A percentile compares a stretch with the other conserved stretches of the same genome.
Evolutionary conservation across 768 basidiomycete genomes (phyloP).

Genomic region (Inosperma sp.): DNA sequence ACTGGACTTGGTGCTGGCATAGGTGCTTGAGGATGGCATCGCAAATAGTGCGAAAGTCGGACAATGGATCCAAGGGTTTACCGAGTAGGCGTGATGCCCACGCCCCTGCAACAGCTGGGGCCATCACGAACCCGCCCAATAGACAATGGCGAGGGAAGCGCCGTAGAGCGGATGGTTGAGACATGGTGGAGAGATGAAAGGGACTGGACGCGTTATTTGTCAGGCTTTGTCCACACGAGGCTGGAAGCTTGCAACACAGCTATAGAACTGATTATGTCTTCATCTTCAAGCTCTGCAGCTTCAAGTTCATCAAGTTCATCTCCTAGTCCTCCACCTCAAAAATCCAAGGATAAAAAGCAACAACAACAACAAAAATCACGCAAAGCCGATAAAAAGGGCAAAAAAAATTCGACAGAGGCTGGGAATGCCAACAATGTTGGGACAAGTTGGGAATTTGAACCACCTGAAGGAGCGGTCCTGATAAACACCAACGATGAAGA

Average conservation of each 20-base stretch:
- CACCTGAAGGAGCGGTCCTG: slow-evolving; percentile 48
- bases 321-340: not conserved
- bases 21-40: not conserved
- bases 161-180: no score
- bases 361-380: slow-evolving; percentile 19
- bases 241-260: no score
- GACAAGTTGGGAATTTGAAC: slow-evolving; percentile 53
- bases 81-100: not conserved
- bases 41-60: no score
- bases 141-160: no score
- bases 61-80: not conserved
- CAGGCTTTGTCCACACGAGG: no score
- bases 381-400: slow-evolving; percentile 14
- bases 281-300: not conserved
- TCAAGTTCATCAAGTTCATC: not conserved
- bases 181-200: no score
- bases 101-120: not conserved
- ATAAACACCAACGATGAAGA: slow-evolving; percentile 43
- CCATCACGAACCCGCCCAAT: no score
- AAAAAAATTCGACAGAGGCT: slow-evolving; percentile 28
- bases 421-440: slow-evolving; percentile 48
- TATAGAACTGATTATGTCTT: no score
- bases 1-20: not conserved
- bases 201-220: no score
- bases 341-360: slow-evolving; percentile 11